Percentiles rank a stretch among this genome's conserved stretches.
Evolutionary conservation across 805 yeast species (phyloP).

Genomic region (Suhomyces prunicola): DNA sequence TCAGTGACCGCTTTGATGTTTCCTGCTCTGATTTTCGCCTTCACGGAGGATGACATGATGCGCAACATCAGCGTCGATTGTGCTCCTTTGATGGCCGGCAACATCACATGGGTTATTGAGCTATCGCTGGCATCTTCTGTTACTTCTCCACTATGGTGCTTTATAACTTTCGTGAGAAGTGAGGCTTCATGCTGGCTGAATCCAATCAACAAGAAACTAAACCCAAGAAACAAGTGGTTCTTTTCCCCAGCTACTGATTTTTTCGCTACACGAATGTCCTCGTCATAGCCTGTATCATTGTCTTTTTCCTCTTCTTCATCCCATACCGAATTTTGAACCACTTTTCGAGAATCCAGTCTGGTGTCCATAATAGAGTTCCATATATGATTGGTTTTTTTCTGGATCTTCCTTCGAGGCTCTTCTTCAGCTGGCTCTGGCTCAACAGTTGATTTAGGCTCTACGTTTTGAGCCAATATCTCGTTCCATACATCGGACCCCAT

Average conservation of each 20-base stretch:
- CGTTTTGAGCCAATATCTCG: constrained; percentile 8
- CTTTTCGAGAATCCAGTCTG: constrained; percentile 10
- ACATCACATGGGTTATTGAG: constrained; percentile 29
- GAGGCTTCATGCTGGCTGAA: constrained; percentile 36
- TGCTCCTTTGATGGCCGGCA: constrained; percentile 31
- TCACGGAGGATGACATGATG: constrained; percentile 23
- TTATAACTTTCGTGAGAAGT: constrained; percentile 41
- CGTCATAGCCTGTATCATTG: constrained; percentile 7
- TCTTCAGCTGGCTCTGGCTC: constrained; percentile 2
- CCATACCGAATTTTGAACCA: constrained; percentile 24
- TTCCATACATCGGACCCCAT: constrained; percentile 40
- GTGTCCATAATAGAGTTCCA: constrained; percentile 46
- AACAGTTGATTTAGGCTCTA: background rate
- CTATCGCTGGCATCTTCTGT: constrained; percentile 16
- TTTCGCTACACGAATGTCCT: background rate
- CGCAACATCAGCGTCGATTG: constrained; percentile 25
- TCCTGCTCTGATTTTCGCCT: constrained; percentile 16
- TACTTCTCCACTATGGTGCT: constrained; percentile 44
- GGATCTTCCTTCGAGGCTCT: constrained; percentile 10
- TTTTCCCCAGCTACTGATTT: background rate
- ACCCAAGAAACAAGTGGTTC: constrained; percentile 35
- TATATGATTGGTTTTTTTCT: constrained; percentile 26
- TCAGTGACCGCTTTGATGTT: constrained; percentile 55
- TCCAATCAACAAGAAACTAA: constrained; percentile 41
- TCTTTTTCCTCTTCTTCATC: constrained; percentile 15